Evolutionary conservation across 805 yeast species (phyloP).

Genomic region (Metschnikowia reukaufii): DNA sequence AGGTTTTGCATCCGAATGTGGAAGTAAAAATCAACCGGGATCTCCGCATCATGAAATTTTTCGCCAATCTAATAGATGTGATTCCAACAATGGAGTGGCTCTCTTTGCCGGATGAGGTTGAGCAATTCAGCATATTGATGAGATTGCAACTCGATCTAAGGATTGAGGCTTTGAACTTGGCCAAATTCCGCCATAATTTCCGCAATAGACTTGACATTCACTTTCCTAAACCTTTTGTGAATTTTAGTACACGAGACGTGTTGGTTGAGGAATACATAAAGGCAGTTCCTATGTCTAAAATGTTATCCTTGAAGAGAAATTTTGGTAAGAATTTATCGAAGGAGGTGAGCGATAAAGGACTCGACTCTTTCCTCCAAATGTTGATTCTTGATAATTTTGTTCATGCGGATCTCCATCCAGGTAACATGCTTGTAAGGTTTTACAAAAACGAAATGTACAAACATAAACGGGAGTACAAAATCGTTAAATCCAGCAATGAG

Average conservation of each 20-base stretch:
- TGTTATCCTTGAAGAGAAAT: conserved; percentile 52
- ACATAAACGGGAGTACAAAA: conserved; percentile 44
- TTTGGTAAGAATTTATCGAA: conserved; percentile 57
- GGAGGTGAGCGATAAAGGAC: conserved; percentile 73
- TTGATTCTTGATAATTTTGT: conserved; percentile 88
- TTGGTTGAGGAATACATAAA: conserved; percentile 82
- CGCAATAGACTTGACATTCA: conserved; percentile 55
- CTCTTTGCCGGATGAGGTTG: conserved; percentile 90
- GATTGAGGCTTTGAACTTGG: conserved; percentile 81
- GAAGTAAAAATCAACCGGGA: conserved; percentile 73
- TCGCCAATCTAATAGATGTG: conserved; percentile 66
- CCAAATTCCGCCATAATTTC: conserved; percentile 71
- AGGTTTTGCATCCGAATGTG: conserved; percentile 89
- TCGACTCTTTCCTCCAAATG: conserved; percentile 93
- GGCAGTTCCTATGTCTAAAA: conserved; percentile 78
- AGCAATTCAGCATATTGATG: conserved; percentile 84
- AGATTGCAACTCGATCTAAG: conserved; percentile 83
- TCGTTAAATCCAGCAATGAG: conserved; percentile 44
- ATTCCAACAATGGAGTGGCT: conserved; percentile 98
- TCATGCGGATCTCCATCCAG: conserved; percentile 97
- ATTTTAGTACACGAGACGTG: conserved; percentile 65
- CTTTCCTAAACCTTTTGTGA: conserved; percentile 76
- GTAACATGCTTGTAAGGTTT: conserved; percentile 81
- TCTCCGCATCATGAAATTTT: conserved; percentile 75
- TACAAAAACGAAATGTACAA: conserved; percentile 48